phyloP scores from a whole-genome alignment of 1,139 yeast genomes.

The Yamadazyma diospyri region DNA sequence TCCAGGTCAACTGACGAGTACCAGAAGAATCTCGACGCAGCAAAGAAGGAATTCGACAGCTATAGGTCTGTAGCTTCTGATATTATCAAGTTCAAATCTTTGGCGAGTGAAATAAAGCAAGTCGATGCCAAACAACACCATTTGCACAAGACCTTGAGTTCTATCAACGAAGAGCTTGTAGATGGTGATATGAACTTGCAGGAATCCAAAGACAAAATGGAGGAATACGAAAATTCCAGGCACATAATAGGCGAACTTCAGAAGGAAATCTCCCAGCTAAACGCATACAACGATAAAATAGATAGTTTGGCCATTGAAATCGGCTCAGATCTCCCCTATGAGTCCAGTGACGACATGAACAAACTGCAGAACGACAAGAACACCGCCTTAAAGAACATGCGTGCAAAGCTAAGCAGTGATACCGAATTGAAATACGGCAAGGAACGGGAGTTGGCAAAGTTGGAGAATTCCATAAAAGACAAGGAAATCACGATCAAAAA shows the following conservation, averaged over 20 bases:
- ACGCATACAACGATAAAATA: conserved; percentile 11
- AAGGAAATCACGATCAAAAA: conserved; percentile 52
- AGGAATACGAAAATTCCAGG: conserved; percentile 12
- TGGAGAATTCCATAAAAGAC: conserved; percentile 57
- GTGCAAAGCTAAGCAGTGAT: conserved; percentile 42
- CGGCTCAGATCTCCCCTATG: conserved; percentile 38
- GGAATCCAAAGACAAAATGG: conserved; percentile 11
- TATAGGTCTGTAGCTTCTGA: conserved; percentile 26
- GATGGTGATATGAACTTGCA: conserved; percentile 10
- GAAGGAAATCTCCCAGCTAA: conserved; percentile 15
- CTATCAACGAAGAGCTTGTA: conserved; percentile 1
- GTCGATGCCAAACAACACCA: conserved; percentile 7
- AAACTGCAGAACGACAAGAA: conserved; percentile 40
- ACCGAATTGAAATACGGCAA: conserved; percentile 48
- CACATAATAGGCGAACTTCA: conserved; percentile 12
- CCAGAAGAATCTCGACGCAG: conserved; percentile 28
- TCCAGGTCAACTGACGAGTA: conserved; percentile 34
- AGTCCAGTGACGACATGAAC: conserved; percentile 34
- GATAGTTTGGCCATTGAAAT: conserved; percentile 22
- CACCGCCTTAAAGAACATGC: conserved; percentile 39
- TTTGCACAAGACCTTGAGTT: conserved; percentile 7
- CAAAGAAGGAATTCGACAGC: conserved; percentile 27
- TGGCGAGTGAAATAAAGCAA: conserved; percentile 13
- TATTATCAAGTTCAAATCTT: conserved; percentile 25
- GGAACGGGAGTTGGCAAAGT: conserved; percentile 44